phyloP scores from a whole-genome alignment of 257 asterid species.

The Capsicum baccatum region DNA sequence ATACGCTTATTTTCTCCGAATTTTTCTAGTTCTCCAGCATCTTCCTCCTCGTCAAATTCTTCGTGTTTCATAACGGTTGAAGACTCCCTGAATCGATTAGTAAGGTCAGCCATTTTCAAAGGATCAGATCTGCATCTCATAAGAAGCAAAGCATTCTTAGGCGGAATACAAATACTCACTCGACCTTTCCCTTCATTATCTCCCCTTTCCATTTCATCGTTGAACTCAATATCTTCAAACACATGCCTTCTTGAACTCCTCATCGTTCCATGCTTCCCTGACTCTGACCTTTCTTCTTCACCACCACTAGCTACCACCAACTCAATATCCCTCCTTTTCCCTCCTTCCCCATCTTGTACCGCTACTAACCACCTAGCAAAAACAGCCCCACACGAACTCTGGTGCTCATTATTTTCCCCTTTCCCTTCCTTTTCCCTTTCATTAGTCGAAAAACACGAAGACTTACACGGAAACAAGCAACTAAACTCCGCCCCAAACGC shows the following conservation, averaged over 20 bases:
- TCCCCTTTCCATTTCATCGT: slow-evolving; percentile 56
- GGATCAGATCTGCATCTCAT: slow-evolving; percentile 99
- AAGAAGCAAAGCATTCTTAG: slow-evolving; percentile 86
- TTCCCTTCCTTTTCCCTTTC: slow-evolving; percentile 52
- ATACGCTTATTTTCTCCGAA: slow-evolving; percentile 32
- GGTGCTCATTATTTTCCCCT: slow-evolving; percentile 38
- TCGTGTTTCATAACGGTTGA: slow-evolving; percentile 41
- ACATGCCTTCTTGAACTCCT: slow-evolving; percentile 78
- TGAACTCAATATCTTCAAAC: slow-evolving; percentile 79
- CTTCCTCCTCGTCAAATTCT: slow-evolving; percentile 36
- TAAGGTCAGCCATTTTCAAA: slow-evolving; percentile 78
- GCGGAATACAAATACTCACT: slow-evolving; percentile 85
- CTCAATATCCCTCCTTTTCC: slow-evolving; percentile 77
- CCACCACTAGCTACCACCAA: slow-evolving; percentile 79
- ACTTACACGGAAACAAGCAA: slow-evolving; percentile 79
- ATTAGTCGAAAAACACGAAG: slow-evolving; percentile 61
- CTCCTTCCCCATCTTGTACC: slow-evolving; percentile 70
- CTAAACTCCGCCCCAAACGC: slow-evolving; percentile 74
- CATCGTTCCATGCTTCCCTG: slow-evolving; percentile 38
- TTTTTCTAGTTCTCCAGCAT: slow-evolving; percentile 13
- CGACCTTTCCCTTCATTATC: slow-evolving; percentile 51
- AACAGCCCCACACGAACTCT: slow-evolving; percentile 67
- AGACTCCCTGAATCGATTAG: slow-evolving; percentile 66
- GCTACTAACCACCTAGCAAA: slow-evolving; percentile 84
- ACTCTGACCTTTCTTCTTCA: slow-evolving; percentile 48